A percentile compares a stretch with the other conserved stretches of the same genome.
phyloP scores from a whole-genome alignment of 768 basidiomycete genomes.

The Mycena alexandri region DNA sequence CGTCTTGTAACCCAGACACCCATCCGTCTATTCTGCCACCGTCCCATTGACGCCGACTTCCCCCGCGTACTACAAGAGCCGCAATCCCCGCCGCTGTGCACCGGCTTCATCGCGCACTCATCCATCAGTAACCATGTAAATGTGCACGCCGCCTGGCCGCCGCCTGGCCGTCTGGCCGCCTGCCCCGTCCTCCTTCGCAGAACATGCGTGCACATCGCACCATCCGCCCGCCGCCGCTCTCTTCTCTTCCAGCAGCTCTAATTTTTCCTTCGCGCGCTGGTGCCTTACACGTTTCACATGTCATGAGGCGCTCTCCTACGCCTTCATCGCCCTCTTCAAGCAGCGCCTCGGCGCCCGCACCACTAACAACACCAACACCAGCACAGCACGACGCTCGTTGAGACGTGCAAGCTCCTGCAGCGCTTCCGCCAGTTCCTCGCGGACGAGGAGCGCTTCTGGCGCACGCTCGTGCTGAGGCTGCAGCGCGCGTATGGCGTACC shows the following conservation, averaged over 20 bases:
- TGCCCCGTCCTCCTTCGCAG: too few species aligned
- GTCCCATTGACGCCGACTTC: too few species aligned
- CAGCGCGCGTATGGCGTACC: conserved; percentile 79
- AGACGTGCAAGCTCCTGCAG: conserved; percentile 87
- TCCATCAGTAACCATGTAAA: not conserved
- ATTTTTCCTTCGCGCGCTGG: not conserved
- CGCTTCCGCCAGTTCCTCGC: conserved; percentile 92
- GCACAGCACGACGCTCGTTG: conserved; percentile 71
- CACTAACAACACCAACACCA: conserved; percentile 49
- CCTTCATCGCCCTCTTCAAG: conserved; percentile 87
- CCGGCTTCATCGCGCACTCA: not conserved
- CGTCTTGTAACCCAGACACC: conserved; percentile 5
- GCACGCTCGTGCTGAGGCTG: conserved; percentile 79
- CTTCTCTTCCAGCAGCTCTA: not conserved
- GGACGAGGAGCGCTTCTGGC: conserved; percentile 94
- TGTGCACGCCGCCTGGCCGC: not conserved
- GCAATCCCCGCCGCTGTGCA: not conserved
- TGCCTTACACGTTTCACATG: not conserved
- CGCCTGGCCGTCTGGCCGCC: not conserved
- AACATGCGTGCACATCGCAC: not conserved
- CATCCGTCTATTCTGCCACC: too few species aligned
- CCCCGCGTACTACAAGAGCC: too few species aligned
- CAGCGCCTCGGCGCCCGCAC: conserved; percentile 70
- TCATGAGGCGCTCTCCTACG: conserved; percentile 48
- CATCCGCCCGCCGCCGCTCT: not conserved